A percentile compares a stretch with the other conserved stretches of the same genome.
phyloP scores from a whole-genome alignment of 306 rosid species.

The Vicia villosa region DNA sequence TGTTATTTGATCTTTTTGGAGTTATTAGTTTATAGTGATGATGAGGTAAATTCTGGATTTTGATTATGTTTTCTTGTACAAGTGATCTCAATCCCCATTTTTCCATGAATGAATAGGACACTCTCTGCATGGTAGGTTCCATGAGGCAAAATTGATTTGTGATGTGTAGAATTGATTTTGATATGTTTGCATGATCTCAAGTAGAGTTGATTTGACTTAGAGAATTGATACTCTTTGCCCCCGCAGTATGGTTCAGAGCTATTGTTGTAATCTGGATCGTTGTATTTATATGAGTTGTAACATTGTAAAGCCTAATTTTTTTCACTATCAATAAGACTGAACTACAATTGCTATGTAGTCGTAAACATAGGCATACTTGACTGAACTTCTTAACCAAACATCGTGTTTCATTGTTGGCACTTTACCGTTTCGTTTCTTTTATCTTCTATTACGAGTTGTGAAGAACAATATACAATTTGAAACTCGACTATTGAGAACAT shows the following conservation, averaged over 20 bases:
- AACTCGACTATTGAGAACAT: not conserved
- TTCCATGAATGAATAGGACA: not conserved
- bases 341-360: not conserved
- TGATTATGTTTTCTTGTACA: constrained; percentile 1
- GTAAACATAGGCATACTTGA: not conserved
- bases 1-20: not conserved
- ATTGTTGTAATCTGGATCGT: not conserved
- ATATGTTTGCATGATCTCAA: not conserved
- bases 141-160: not conserved
- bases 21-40: not conserved
- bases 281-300: not conserved
- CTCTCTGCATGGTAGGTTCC: not conserved
- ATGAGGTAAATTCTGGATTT: not conserved
- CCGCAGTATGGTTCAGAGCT: not conserved
- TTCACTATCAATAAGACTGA: too few species aligned
- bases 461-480: not conserved
- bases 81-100: not conserved
- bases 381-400: not conserved
- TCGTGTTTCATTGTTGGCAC: not conserved
- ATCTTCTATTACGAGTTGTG: too few species aligned
- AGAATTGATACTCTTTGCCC: too few species aligned
- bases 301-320: too few species aligned
- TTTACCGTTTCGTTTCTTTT: not conserved
- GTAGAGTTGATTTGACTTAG: not conserved
- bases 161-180: not conserved